Conservation (phyloP, 2,329 filamentous ascomycete species). For the Exophiala viscosa region DNA sequence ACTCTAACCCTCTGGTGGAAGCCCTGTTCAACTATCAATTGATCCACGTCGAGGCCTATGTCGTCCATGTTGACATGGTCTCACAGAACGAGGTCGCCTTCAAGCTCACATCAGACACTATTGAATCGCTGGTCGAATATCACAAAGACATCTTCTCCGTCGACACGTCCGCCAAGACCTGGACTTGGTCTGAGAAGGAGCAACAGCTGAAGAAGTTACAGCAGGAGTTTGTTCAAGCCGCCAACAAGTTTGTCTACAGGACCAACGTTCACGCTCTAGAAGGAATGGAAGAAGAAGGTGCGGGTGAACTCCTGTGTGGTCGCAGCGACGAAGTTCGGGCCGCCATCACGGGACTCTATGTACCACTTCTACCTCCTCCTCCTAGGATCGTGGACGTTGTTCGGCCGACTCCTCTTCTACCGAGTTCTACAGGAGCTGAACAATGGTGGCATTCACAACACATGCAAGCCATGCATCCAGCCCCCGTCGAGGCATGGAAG, state of each 20-base stretch:
- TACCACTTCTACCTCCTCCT: constrained; percentile 75
- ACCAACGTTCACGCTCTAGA: constrained; percentile 85
- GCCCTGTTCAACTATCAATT: constrained; percentile 90
- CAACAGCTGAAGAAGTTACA: constrained; percentile 95
- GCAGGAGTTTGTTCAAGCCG: constrained; percentile 90
- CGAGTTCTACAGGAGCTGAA: constrained; percentile 70
- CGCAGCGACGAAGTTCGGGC: constrained; percentile 92
- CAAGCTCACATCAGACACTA: constrained; percentile 93
- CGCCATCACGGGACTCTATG: constrained; percentile 78
- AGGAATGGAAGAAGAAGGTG: constrained; percentile 93
- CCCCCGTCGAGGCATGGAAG: constrained; percentile 81
- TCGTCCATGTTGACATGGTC: constrained; percentile 99
- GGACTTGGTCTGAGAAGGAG: constrained; percentile 96
- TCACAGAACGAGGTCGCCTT: constrained; percentile 95
- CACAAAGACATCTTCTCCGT: constrained; percentile 94
- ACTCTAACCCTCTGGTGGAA: constrained; percentile 78
- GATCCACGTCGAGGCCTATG: constrained; percentile 91
- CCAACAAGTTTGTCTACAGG: constrained; percentile 96
- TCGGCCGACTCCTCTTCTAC: constrained; percentile 77
- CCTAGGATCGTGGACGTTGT: constrained; percentile 86
- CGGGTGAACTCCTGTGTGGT: constrained; percentile 85
- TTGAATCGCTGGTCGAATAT: constrained; percentile 88
- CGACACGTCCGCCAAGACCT: constrained; percentile 82
- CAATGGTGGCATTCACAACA: constrained; percentile 77
- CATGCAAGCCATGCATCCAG: constrained; percentile 62